Percentiles rank a stretch among this genome's conserved stretches.
Evolutionary conservation across 352 stramenopile genomes (phyloP).

Genomic region (Globisporangium middletonii): DNA sequence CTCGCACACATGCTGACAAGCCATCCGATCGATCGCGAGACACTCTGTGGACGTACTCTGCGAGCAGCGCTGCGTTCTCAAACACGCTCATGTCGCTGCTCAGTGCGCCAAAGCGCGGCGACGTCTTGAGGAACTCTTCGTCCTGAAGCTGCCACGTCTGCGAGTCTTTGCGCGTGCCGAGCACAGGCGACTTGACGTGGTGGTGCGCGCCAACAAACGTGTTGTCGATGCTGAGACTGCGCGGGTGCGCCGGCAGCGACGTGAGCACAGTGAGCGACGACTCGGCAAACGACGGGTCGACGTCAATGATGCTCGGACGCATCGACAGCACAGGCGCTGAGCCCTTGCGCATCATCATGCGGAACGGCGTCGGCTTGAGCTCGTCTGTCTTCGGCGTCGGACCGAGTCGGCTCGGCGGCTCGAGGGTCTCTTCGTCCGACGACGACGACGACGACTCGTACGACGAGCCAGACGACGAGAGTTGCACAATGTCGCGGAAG

Average conservation of each 20-base stretch:
- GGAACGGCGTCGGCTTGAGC: slow-evolving; percentile 2
- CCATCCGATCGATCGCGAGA: background rate
- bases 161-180: slow-evolving; percentile 52
- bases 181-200: slow-evolving; percentile 53
- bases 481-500: slow-evolving; percentile 38
- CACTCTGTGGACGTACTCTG: slow-evolving; percentile 1
- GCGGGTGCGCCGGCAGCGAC: slow-evolving; percentile 28
- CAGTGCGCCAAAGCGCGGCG: slow-evolving; percentile 38
- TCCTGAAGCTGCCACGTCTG: slow-evolving; percentile 68
- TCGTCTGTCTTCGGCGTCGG: background rate
- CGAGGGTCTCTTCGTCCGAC: slow-evolving; percentile 30
- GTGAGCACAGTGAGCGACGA: slow-evolving; percentile 40
- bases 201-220: slow-evolving; percentile 19
- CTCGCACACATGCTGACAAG: background rate
- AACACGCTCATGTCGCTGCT: slow-evolving; percentile 7
- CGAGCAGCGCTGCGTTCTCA: slow-evolving; percentile 5
- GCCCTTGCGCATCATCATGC: slow-evolving; percentile 20
- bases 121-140: slow-evolving; percentile 52
- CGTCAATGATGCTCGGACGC: slow-evolving; percentile 13
- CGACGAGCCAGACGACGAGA: slow-evolving; percentile 52
- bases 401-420: slow-evolving; percentile 1
- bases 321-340: slow-evolving; percentile 13
- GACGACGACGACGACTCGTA: slow-evolving; percentile 39
- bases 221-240: slow-evolving; percentile 44
- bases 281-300: slow-evolving; percentile 43